Base-by-base conservation (phyloP, 2,329 filamentous ascomycete species). In the Gaeumannomyces tritici region DNA sequence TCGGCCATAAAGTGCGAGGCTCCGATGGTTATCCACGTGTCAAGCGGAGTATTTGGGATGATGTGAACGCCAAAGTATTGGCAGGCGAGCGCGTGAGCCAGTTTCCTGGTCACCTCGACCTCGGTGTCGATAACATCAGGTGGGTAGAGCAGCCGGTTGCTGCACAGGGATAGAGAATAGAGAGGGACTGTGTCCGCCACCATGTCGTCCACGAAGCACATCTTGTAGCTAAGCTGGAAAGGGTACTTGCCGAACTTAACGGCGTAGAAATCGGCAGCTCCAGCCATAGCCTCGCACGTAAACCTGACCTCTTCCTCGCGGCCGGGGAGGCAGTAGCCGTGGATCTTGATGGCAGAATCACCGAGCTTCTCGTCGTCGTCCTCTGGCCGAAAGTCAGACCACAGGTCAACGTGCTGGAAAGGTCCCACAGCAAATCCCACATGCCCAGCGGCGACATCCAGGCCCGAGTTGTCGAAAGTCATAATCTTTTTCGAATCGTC, bases 1-100 rank as follows among this genome's bases (percentile, higher is more conserved):
- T 97, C 93, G 1, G 93, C 92, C 83, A 99, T 96, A 77, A 91
- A 99, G 78, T 93, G 93, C 0, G 93, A 90, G 58, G 96, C 89
- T 18, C 93, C 96, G 62, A 95, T 83, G 15, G 93, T 88, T 26
- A 96, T 86, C 95, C 95, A 99, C 62, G 87, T 85, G 73, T 99
- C 95, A 61, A 83, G 82, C 24, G 87, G 85, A 55, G 89, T 86
- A 70, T 92, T 90, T 0, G 95, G 89, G 59, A 96, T 88, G 67
- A 99, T 90, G 70, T 93, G 93, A 66, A 99, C 89, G 21, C 95
- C 95, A 66, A 95, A 90, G 89, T 93, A 99, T 73, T 99, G 95
- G 64, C 87, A 90, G 13, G 95, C 91, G 59, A 98, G 79, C 1
- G 92, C 88, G 71, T 95, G 89, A 11, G 96, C 88, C 26, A 99